Conservation (phyloP, 257 asterid genomes). For the Solanum gandarillasii region DNA sequence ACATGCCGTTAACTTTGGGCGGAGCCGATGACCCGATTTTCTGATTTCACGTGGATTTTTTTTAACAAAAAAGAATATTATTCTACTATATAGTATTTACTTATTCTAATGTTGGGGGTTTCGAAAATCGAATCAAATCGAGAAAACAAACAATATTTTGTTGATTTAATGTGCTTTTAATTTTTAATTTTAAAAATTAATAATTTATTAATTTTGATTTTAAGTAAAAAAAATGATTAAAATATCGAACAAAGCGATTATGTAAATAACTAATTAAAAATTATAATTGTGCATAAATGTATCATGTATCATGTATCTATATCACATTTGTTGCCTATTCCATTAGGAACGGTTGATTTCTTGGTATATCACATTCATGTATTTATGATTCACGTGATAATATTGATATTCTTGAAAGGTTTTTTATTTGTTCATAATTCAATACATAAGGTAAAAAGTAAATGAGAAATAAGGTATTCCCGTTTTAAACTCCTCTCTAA, state of each 20-base stretch:
- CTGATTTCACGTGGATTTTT: not conserved
- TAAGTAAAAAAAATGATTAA: not conserved
- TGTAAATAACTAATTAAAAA: not conserved
- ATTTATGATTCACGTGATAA: too few relatives aligned
- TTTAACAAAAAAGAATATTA: not conserved
- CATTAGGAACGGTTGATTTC: not conserved
- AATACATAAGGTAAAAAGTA: not conserved
- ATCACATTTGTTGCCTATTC: too few relatives aligned
- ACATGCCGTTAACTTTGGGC: not conserved
- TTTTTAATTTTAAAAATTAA: too few relatives aligned
- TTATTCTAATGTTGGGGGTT: too few relatives aligned
- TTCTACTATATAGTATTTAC: not conserved
- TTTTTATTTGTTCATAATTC: not conserved
- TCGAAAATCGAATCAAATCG: too few relatives aligned
- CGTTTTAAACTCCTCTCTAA: accelerated
- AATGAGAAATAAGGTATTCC: accelerated
- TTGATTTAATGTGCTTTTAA: too few relatives aligned
- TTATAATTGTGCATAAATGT: too few relatives aligned
- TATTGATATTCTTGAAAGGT: too few relatives aligned
- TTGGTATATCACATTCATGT: not conserved
- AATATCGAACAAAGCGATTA: not conserved
- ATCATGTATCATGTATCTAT: too few relatives aligned
- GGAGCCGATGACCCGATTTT: not conserved
- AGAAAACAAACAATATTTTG: too few relatives aligned
- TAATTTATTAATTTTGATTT: too few relatives aligned